phyloP scores from a whole-genome alignment of 2,329 filamentous ascomycete species.

The Neofusicoccum cordaticola region DNA sequence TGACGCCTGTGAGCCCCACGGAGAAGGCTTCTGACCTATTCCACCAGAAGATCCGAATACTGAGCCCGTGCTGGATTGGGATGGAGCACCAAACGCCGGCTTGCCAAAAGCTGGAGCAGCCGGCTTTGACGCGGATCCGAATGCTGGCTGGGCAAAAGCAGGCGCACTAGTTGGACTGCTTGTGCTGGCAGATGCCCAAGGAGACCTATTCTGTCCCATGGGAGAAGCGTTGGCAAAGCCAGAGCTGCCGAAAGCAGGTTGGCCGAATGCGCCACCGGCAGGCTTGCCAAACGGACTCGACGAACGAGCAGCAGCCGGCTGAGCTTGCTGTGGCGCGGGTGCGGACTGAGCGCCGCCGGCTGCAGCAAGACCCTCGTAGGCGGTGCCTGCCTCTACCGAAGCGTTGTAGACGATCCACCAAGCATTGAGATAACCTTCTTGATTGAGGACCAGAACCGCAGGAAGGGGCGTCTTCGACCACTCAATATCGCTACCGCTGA shows the following conservation, averaged over 20 bases:
- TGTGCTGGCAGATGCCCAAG: conserved; percentile 8
- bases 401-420: conserved; percentile 95
- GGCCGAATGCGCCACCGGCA: conserved; percentile 25
- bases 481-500: conserved; percentile 66
- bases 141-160: conserved; percentile 29
- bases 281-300: conserved; percentile 25
- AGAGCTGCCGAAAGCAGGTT: conserved; percentile 27
- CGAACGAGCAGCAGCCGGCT: conserved; percentile 17
- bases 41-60: conserved; percentile 24
- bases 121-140: conserved; percentile 23
- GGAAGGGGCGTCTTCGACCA: conserved; percentile 79
- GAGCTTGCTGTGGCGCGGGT: conserved; percentile 21
- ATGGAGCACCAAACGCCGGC: conserved; percentile 25
- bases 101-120: conserved; percentile 18
- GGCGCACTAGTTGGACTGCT: conserved; percentile 1
- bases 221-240: conserved; percentile 1
- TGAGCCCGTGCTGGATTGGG: conserved; percentile 19
- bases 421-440: conserved; percentile 77
- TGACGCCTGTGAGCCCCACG: conserved; percentile 21
- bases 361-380: conserved; percentile 67
- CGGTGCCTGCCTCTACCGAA: conserved; percentile 70
- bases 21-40: conserved; percentile 20
- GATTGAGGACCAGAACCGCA: conserved; percentile 78
- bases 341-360: conserved; percentile 38
- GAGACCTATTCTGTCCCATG: conserved; percentile 2